Conservation (phyloP, 148 eudicot genomes). For the Diospyros kaki region DNA sequence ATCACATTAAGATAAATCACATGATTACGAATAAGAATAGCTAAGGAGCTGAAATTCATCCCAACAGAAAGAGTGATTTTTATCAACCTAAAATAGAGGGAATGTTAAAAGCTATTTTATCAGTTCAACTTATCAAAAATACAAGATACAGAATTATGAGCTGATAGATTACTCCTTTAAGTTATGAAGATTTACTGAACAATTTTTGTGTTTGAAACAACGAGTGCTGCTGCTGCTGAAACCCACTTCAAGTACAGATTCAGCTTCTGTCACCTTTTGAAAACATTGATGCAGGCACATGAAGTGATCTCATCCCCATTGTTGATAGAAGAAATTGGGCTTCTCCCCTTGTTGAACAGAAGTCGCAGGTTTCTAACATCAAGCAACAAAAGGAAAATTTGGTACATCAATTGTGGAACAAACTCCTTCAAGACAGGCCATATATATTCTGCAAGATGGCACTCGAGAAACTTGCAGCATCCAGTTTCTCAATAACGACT, state of each 20-base stretch:
- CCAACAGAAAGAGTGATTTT: too few species aligned
- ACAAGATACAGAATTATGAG: too few species aligned
- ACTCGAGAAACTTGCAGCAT: neutral
- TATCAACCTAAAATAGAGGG: too few species aligned
- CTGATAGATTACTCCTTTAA: too few species aligned
- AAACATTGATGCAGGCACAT: neutral
- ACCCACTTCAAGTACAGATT: neutral
- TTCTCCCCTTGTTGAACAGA: neutral
- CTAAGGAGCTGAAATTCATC: too few species aligned
- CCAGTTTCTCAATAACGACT: too few species aligned
- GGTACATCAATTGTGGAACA: neutral
- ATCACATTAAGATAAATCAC: too few species aligned
- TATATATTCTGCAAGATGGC: neutral
- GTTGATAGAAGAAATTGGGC: neutral
- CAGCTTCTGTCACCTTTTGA: neutral
- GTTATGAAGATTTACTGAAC: too few species aligned
- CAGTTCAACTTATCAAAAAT: too few species aligned
- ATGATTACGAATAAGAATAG: too few species aligned
- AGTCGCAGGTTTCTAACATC: neutral
- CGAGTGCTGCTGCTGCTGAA: neutral
- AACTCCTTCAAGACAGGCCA: neutral
- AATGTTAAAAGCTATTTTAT: too few species aligned
- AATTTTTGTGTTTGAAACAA: too few species aligned
- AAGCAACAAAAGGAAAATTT: neutral
- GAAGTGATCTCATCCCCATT: neutral